Base-by-base conservation (phyloP, 352 stramenopile species). In the Globisporangium apiculatum region DNA sequence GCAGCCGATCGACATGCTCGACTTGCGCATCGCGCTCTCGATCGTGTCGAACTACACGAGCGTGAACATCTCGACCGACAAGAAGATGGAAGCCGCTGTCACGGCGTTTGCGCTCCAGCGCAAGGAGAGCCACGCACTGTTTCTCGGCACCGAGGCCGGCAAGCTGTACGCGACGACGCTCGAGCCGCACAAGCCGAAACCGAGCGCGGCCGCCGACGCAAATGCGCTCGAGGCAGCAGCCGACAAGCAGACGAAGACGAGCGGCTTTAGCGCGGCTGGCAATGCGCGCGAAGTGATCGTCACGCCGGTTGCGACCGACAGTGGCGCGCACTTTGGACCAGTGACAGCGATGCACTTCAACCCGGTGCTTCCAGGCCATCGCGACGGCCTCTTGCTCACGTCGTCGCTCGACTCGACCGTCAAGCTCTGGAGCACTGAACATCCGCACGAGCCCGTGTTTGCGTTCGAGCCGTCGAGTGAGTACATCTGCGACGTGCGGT, bases 401-500 rank as follows among this genome's bases (percentile, higher is more conserved):
- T 79, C 80, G 42, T 94, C 85, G 18, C 66, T 95, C 41, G 87
- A 96, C 64, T 96, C 86, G 56, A 94, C 77, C 2, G 86, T 95
- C 48, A 93, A 93, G 57, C 48, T 95, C 12, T 96, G 87, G 87
- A 95, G 84, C 64, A 84, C 75, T 0, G 82, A 94, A 64, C 76
- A 86, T 51, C 77, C 80, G 10, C 67, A 91, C 36, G 68, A 60
- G 17, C 80, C 85, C 0, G 67, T 93, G 31, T 73, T 91, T 24
- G 90, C 80, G 45, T 95, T 95, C 47, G 85, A 96, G 66, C 79
- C 80, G 14, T 94, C 85, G 8, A 92, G 79, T 31, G 87, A 96
- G 60, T 95, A 96, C 64, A 81, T 96, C 45, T 94, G 85, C 55
- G 87, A 96, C 57, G 86, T 93, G 24, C 71, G 80, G 67, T 96